phyloP scores from a whole-genome alignment of 1,284 basidiomycete species.

The Clitocybe nebularis region DNA sequence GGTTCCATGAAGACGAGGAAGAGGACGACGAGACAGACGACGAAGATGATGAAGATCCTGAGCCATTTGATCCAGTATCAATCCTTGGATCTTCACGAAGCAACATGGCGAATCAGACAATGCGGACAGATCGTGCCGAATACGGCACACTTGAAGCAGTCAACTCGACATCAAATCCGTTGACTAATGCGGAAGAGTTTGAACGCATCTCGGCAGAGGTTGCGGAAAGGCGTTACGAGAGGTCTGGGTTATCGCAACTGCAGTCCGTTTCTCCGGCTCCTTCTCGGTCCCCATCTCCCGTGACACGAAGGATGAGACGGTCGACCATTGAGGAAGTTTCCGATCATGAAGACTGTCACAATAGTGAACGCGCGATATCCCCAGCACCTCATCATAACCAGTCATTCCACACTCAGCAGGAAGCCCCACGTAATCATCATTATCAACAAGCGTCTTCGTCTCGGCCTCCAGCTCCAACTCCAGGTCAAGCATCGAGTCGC shows the following conservation, averaged over 20 bases:
- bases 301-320: conserved; percentile 6
- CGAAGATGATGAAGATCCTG: conserved; percentile 23
- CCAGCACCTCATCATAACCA: conserved; percentile 8
- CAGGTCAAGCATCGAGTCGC: background rate
- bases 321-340: conserved; percentile 17
- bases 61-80: conserved; percentile 30
- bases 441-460: conserved; percentile 4
- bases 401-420: background rate
- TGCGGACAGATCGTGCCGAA: conserved; percentile 45
- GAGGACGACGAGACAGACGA: conserved; percentile 8
- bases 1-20: conserved; percentile 11
- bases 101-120: conserved; percentile 32
- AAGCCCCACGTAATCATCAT: background rate
- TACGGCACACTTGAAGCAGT: conserved; percentile 29
- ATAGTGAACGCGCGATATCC: conserved; percentile 5
- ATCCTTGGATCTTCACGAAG: conserved; percentile 28
- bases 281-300: conserved; percentile 2
- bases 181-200: conserved; percentile 47
- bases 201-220: conserved; percentile 55
- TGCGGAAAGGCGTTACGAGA: conserved; percentile 51
- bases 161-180: conserved; percentile 26
- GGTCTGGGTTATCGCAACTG: conserved; percentile 25
- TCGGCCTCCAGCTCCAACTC: background rate
- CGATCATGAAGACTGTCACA: conserved; percentile 12
- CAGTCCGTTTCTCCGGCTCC: background rate